Evolutionary conservation across 2,329 filamentous ascomycete species (phyloP).

Genomic region (Dichotomopilus funicola): DNA sequence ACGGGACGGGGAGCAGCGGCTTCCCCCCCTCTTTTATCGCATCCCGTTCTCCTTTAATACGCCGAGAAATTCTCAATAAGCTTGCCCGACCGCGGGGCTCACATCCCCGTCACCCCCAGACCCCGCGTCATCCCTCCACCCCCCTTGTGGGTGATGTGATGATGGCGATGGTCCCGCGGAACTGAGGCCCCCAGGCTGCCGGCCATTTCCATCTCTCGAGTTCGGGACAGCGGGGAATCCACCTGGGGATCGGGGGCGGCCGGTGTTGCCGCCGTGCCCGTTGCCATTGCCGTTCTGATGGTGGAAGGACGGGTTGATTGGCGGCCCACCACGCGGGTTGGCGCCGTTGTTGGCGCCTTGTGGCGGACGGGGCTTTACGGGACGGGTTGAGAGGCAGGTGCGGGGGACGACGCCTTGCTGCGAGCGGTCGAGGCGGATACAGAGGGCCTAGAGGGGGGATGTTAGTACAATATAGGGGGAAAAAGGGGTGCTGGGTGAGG

Average conservation of each 20-base stretch:
- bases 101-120: conserved; percentile 42
- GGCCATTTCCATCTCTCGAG: neutral
- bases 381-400: conserved; percentile 85
- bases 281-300: conserved; percentile 30
- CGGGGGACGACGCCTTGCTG: conserved; percentile 89
- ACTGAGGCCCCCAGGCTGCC: neutral
- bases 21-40: too few species aligned
- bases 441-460: conserved; percentile 60
- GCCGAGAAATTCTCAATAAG: conserved; percentile 31
- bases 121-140: conserved; percentile 10
- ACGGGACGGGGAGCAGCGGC: too few species aligned
- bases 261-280: conserved; percentile 28
- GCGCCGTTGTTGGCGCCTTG: conserved; percentile 23
- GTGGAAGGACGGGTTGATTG: conserved; percentile 42
- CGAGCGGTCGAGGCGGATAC: conserved; percentile 81
- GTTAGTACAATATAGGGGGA: conserved; percentile 25
- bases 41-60: too few species aligned
- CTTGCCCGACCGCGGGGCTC: conserved; percentile 40
- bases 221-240: conserved; percentile 20
- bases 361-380: conserved; percentile 73
- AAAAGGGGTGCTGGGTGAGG: conserved; percentile 18
- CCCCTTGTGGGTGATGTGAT: conserved; percentile 21
- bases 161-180: neutral
- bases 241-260: neutral
- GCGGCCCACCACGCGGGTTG: conserved; percentile 31